Conservation (phyloP, 164 flowering plant species). For the Macadamia integrifolia region DNA sequence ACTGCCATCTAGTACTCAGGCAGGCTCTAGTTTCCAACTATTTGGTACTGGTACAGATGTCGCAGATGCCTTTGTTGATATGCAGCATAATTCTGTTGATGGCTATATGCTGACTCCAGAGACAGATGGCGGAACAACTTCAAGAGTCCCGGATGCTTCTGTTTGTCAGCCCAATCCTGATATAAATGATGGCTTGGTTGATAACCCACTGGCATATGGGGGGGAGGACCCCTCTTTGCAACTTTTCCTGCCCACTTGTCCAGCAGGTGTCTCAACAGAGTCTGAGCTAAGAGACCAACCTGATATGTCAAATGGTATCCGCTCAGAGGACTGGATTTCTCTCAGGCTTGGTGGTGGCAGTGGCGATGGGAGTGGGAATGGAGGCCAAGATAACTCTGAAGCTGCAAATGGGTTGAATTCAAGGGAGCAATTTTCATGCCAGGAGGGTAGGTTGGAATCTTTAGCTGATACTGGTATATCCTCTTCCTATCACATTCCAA, state of each 20-base stretch:
- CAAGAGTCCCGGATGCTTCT: conserved; percentile 43
- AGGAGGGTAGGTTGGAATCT: conserved; percentile 49
- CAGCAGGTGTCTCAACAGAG: conserved; percentile 44
- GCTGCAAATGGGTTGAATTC: conserved; percentile 37
- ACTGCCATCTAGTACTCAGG: conserved; percentile 46
- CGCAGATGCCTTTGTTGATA: conserved; percentile 45
- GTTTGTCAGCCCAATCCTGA: conserved; percentile 33
- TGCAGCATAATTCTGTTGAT: conserved; percentile 45
- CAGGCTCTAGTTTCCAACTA: conserved; percentile 53
- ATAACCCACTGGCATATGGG: conserved; percentile 66
- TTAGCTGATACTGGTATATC: conserved; percentile 59
- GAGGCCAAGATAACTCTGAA: conserved; percentile 34
- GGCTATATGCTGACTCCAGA: conserved; percentile 54
- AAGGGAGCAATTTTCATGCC: conserved; percentile 37
- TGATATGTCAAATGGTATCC: conserved; percentile 51
- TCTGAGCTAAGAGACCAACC: conserved; percentile 46
- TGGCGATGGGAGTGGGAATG: conserved; percentile 43
- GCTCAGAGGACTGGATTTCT: conserved; percentile 84
- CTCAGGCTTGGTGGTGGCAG: conserved; percentile 77
- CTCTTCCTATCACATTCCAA: conserved; percentile 2
- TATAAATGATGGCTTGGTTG: conserved; percentile 54
- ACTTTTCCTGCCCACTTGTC: conserved; percentile 73
- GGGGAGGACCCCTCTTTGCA: conserved; percentile 84
- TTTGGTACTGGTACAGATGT: conserved; percentile 65
- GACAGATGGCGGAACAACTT: conserved; percentile 28